Evolutionary conservation across 176 grass and related monocot genomes (phyloP).

Genomic region (Pontederia paniculata): DNA sequence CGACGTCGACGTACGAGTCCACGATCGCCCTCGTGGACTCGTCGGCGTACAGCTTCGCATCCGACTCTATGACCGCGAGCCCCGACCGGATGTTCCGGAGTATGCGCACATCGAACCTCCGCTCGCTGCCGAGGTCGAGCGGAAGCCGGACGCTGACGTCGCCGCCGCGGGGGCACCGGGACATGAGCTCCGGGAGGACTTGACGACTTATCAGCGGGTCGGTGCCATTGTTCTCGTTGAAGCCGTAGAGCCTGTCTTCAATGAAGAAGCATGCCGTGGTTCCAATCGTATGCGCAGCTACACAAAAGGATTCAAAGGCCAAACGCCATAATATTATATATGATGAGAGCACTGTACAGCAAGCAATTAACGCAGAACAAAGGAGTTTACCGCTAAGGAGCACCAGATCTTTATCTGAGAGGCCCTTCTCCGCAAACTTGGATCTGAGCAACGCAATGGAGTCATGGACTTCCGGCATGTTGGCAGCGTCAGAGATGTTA

Average conservation of each 20-base stretch:
- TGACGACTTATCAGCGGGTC: constrained; percentile 47
- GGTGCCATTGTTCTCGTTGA: constrained; percentile 15
- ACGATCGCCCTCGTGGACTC: constrained; percentile 48
- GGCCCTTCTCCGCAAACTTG: constrained; percentile 62
- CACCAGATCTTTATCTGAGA: constrained; percentile 65
- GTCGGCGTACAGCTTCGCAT: constrained; percentile 64
- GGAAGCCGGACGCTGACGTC: constrained; percentile 50
- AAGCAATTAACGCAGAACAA: not conserved
- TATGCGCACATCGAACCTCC: constrained; percentile 51
- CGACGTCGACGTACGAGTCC: constrained; percentile 56
- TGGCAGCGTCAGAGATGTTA: constrained; percentile 32
- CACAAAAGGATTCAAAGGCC: too few relatives aligned
- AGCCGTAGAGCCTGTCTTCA: constrained; percentile 57
- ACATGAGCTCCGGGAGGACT: constrained; percentile 49
- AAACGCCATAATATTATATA: not conserved
- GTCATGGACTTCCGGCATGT: constrained; percentile 57
- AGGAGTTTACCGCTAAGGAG: constrained; percentile 41
- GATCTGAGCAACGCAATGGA: constrained; percentile 27
- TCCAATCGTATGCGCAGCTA: constrained; percentile 87
- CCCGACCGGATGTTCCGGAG: constrained; percentile 75
- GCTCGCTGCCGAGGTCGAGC: constrained; percentile 58
- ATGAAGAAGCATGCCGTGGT: constrained; percentile 92
- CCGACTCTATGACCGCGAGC: constrained; percentile 57
- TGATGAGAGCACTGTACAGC: not conserved
- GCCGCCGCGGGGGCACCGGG: constrained; percentile 47